These are phyloP conservation scores for Phylloporus sp. DNA, from an alignment of 768 basidiomycete species.

Conservation along the genomic window DNA sequence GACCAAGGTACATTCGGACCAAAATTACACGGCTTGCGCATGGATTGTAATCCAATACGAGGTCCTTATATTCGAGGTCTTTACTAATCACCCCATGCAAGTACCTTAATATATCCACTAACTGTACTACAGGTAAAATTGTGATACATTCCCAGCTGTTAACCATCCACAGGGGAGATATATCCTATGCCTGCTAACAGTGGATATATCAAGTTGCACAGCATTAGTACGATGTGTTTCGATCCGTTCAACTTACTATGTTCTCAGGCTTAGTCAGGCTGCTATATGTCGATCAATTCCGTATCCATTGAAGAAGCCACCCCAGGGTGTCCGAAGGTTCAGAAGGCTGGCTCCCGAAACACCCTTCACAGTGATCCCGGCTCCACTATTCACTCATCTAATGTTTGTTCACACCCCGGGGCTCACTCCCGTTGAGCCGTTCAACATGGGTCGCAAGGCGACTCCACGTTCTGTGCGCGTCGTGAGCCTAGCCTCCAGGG, in stretches of 20 bases:
- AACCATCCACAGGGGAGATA: background rate
- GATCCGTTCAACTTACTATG: no score
- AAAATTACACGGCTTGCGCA: no score
- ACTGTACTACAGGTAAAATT: background rate
- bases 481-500: slow-evolving; percentile 67
- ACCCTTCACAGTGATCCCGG: slow-evolving; percentile 70
- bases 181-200: background rate
- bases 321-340: slow-evolving; percentile 39
- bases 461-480: slow-evolving; percentile 82
- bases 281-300: no score
- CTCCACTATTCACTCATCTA: slow-evolving; percentile 62
- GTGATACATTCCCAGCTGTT: background rate
- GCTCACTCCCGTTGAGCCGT: slow-evolving; percentile 29
- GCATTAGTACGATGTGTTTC: no score
- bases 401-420: slow-evolving; percentile 36
- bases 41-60: no score
- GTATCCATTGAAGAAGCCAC: no score
- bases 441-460: slow-evolving; percentile 62
- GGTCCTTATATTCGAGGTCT: no score
- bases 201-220: no score
- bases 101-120: background rate
- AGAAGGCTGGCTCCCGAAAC: slow-evolving; percentile 77
- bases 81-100: background rate
- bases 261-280: no score
- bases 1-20: no score